Evolutionary conservation across 345 rosid species (phyloP).

Genomic region (Limnanthes douglasii): DNA sequence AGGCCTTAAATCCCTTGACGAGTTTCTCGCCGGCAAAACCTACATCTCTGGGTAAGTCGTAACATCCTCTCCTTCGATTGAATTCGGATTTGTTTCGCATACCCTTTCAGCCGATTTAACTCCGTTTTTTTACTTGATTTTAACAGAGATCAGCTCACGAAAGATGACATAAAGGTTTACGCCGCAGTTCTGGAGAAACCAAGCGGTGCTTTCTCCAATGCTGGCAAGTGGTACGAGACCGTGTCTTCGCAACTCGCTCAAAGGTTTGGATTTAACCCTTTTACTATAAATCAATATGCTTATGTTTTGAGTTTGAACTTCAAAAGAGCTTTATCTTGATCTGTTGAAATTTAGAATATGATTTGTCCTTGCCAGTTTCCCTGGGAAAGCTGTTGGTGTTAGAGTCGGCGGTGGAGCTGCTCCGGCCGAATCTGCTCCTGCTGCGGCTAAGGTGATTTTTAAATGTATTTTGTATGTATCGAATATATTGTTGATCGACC

Average conservation of each 20-base stretch:
- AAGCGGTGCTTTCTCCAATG: slow-evolving; percentile 47
- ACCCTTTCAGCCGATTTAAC: too few species aligned
- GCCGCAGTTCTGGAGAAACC: slow-evolving; percentile 55
- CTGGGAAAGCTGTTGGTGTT: slow-evolving; percentile 78
- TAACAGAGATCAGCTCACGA: slow-evolving; percentile 29
- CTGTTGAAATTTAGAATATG: neutral
- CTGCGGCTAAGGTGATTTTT: slow-evolving; percentile 16
- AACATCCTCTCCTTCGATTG: too few species aligned
- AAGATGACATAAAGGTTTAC: slow-evolving; percentile 75
- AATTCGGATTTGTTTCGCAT: too few species aligned
- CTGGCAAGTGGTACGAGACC: slow-evolving; percentile 58
- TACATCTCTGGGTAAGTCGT: slow-evolving; percentile 52
- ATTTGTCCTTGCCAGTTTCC: slow-evolving; percentile 37
- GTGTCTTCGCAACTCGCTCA: slow-evolving; percentile 52
- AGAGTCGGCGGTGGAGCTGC: slow-evolving; percentile 38
- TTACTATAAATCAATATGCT: neutral
- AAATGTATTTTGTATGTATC: too few species aligned
- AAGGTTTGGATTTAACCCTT: slow-evolving; percentile 24
- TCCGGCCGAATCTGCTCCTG: slow-evolving; percentile 20
- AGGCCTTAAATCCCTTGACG: slow-evolving; percentile 72
- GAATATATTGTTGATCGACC: too few species aligned
- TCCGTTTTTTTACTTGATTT: neutral
- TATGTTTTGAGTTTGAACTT: neutral
- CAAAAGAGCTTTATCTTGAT: neutral
- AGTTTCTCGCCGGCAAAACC: slow-evolving; percentile 52